Percentiles rank a stretch among this genome's conserved stretches.
Evolutionary conservation across 2,329 filamentous ascomycete genomes (phyloP).

Genomic region (Stagonosporopsis vannaccii): DNA sequence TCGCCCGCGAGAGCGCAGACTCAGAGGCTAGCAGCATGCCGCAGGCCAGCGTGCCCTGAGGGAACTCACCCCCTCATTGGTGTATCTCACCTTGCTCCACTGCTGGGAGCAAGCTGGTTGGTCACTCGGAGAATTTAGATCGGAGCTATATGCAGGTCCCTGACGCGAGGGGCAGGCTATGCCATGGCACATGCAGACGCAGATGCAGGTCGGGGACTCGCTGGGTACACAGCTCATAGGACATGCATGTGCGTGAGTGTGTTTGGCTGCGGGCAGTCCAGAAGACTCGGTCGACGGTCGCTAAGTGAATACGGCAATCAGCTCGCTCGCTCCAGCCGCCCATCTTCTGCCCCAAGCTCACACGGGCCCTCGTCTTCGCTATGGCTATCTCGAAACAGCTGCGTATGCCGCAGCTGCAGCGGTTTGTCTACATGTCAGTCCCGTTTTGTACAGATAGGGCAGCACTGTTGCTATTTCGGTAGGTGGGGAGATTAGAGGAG

Average conservation of each 20-base stretch:
- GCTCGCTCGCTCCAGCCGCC: background rate
- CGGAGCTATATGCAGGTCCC: conserved; percentile 12
- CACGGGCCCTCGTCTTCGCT: background rate
- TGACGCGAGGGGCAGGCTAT: background rate
- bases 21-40: background rate
- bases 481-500: conserved; percentile 10
- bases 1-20: background rate
- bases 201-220: background rate
- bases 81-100: background rate
- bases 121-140: conserved; percentile 28
- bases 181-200: background rate
- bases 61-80: too few species aligned
- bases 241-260: too few species aligned
- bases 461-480: background rate
- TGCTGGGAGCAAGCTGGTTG: conserved; percentile 4
- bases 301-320: background rate
- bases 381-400: background rate
- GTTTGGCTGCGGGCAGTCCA: too few species aligned
- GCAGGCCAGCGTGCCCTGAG: too few species aligned
- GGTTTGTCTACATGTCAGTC: background rate
- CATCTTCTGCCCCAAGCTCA: too few species aligned
- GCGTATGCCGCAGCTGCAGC: background rate
- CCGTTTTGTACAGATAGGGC: background rate
- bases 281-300: too few species aligned
- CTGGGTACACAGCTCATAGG: too few species aligned